Evolutionary conservation across 148 eudicot genomes (phyloP).

Genomic region (Camellia sinensis): DNA sequence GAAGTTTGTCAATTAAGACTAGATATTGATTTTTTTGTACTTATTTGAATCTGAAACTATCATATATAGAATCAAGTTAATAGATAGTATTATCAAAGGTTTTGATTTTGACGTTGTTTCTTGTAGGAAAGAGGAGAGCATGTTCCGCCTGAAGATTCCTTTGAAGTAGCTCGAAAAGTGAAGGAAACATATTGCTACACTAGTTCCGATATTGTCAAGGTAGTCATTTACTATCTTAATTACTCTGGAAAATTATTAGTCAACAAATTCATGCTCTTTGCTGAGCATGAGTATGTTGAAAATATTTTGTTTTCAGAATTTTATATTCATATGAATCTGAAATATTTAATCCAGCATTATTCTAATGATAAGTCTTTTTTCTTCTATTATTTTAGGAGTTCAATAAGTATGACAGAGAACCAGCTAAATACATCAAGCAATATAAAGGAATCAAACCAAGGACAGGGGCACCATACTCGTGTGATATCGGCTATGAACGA

Average conservation of each 20-base stretch:
- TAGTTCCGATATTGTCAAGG: conserved; percentile 95
- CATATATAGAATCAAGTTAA: too few relatives aligned
- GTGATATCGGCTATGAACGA: conserved; percentile 96
- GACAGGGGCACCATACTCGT: conserved; percentile 95
- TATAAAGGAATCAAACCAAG: conserved; percentile 94
- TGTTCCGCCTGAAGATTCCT: conserved; percentile 91
- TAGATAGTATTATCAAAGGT: neutral
- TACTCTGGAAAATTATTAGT: neutral
- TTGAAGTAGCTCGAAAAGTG: conserved; percentile 94
- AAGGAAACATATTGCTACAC: conserved; percentile 97
- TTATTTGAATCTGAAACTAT: too few relatives aligned
- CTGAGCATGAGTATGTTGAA: neutral
- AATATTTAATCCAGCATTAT: neutral
- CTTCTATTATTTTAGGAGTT: conserved; percentile 58
- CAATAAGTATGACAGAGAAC: conserved; percentile 98
- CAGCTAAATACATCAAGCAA: conserved; percentile 82
- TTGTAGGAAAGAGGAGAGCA: conserved; percentile 98
- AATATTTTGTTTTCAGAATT: neutral
- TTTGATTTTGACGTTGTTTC: conserved; percentile 17
- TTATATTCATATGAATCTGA: neutral
- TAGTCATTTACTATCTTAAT: conserved; percentile 14
- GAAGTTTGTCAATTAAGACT: neutral
- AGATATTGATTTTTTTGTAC: too few relatives aligned
- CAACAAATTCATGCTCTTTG: neutral
- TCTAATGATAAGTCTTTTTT: neutral